A percentile compares a stretch with the other conserved stretches of the same genome.
Conservation (phyloP, 1,284 basidiomycete species). For the Gomphus bonarii region DNA sequence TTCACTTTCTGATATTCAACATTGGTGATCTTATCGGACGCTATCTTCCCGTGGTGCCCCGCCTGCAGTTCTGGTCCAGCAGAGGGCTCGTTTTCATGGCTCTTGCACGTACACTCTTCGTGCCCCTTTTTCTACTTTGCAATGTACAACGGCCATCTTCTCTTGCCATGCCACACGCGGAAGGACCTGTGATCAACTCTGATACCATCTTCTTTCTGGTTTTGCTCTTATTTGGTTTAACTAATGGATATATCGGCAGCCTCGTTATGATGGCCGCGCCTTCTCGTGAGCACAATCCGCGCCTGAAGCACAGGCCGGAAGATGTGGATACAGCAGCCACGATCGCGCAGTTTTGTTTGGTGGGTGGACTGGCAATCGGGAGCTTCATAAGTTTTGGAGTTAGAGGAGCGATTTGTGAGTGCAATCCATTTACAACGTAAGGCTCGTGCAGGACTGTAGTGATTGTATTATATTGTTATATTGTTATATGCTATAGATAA, state of each 20-base stretch:
- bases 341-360: conserved; percentile 67
- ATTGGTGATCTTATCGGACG: conserved; percentile 73
- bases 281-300: conserved; percentile 62
- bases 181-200: conserved; percentile 46
- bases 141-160: conserved; percentile 49
- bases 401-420: conserved; percentile 48
- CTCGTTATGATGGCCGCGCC: conserved; percentile 64
- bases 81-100: conserved; percentile 52
- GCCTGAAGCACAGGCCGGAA: conserved; percentile 48
- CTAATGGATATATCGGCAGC: conserved; percentile 68
- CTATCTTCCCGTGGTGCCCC: conserved; percentile 58
- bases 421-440: conserved; percentile 50
- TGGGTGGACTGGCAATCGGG: conserved; percentile 65
- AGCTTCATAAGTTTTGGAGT: conserved; percentile 75
- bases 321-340: conserved; percentile 81
- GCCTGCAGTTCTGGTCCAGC: conserved; percentile 56
- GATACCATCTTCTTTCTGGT: conserved; percentile 69
- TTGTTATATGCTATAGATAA: background rate
- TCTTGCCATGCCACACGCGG: background rate
- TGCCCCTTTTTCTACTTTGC: conserved; percentile 78
- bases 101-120: conserved; percentile 63
- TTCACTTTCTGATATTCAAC: conserved; percentile 69
- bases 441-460: no score
- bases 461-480: background rate
- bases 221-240: conserved; percentile 60